Base-by-base conservation (phyloP, 2,329 filamentous ascomycete genomes). In the Penicillium sp. region DNA sequence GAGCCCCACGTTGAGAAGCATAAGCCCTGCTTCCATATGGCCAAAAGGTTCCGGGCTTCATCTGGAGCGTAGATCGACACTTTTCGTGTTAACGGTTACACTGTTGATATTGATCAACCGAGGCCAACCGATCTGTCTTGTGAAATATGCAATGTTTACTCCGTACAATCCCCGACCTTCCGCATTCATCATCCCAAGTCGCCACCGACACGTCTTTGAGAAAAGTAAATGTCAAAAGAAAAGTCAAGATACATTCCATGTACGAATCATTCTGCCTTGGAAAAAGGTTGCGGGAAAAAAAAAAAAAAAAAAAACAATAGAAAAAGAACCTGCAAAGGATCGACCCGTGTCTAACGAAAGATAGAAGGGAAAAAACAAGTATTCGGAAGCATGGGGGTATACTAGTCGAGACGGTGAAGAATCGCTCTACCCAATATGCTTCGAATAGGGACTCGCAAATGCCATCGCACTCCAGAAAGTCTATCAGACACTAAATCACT, bases 1-100 rank as follows among this genome's bases (percentile, higher is more conserved):
- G 59, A 56, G 58, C 49, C 45, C 63, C 63, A 66, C 63, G 61
- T 65, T 66, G 54, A 56, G 53, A 27, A 63, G 58, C 44, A 58
- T 22, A 59, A 56, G 48, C 44, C 56, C 52, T 39, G 35, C 53
- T 50, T 27, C 22, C 19, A 6, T 47, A 19, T 47, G 45, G 45
- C 26, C 24, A 31, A 47, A 33, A 24, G 16, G 24, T 35, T n/a
- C 27, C 46, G 10, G 27, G 9, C 1, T 3, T 44, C 29, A 31
- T 31, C 29, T 31, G 8, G 27, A 29, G 8, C 5, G 31, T 27
- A 49, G 44, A 50, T 60, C 39, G 33, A 55, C 44, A 58, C 3
- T 41, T 52, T 50, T n/a, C 13, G 22, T 33, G 9, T 46, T 27
- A 9, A 26, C 26, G 19, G 41, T 26, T 41, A 48, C n/a, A 43